Percentiles rank a stretch among this genome's conserved stretches.
Evolutionary conservation across 805 yeast genomes (phyloP).

Genomic region (Saturnispora serradocipensis): DNA sequence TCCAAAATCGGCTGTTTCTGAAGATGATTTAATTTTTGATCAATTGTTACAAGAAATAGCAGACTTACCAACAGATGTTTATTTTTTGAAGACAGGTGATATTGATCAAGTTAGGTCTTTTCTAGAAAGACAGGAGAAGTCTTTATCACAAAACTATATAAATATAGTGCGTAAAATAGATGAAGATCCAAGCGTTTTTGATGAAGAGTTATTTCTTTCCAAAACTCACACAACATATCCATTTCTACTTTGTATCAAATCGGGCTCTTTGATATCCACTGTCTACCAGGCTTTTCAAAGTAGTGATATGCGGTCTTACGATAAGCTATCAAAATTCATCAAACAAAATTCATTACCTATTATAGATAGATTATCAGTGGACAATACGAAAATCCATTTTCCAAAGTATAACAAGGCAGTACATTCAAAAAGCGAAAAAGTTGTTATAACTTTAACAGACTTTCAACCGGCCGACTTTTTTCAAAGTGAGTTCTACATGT

Average conservation of each 20-base stretch:
- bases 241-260: conserved; percentile 51
- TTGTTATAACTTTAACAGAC: conserved; percentile 42
- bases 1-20: conserved; percentile 40
- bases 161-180: conserved; percentile 28
- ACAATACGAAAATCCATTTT: conserved; percentile 30
- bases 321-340: conserved; percentile 42
- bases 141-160: conserved; percentile 34
- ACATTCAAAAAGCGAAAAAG: conserved; percentile 32
- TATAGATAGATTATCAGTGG: conserved; percentile 41
- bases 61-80: conserved; percentile 44
- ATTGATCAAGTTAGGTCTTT: conserved; percentile 29
- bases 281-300: conserved; percentile 56
- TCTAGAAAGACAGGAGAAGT: conserved; percentile 32
- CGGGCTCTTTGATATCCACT: conserved; percentile 41
- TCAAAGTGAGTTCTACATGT: conserved; percentile 22
- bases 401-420: conserved; percentile 18
- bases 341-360: conserved; percentile 40
- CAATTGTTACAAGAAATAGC: conserved; percentile 53
- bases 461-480: conserved; percentile 24
- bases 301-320: conserved; percentile 48
- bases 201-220: conserved; percentile 39
- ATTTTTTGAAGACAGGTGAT: conserved; percentile 45
- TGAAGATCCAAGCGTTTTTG: conserved; percentile 23
- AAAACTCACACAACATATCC: conserved; percentile 53
- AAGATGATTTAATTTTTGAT: conserved; percentile 55